Evolutionary conservation across 768 basidiomycete species (phyloP).

Genomic region (Russula sp.): DNA sequence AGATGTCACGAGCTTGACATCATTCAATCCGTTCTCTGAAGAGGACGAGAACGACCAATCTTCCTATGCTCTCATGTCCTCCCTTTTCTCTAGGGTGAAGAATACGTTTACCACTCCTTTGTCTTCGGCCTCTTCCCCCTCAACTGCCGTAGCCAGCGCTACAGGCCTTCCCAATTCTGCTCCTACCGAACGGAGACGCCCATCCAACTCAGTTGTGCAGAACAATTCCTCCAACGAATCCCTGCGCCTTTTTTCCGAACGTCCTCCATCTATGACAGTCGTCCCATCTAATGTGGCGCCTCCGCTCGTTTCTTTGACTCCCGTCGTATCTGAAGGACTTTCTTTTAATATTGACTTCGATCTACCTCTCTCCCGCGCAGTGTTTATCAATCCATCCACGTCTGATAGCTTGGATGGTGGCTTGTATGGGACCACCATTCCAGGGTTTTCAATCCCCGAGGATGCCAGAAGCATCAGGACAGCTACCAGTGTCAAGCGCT

Average conservation of each 20-base stretch:
- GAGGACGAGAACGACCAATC: constrained; percentile 90
- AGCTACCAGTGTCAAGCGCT: constrained; percentile 63
- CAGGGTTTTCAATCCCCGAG: constrained; percentile 89
- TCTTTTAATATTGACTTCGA: constrained; percentile 67
- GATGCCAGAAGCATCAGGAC: constrained; percentile 87
- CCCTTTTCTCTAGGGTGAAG: constrained; percentile 77
- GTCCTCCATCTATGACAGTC: constrained; percentile 55
- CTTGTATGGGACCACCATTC: constrained; percentile 72
- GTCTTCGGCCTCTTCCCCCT: constrained; percentile 46
- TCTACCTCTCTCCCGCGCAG: constrained; percentile 52
- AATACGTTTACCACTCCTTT: constrained; percentile 70
- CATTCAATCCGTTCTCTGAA: constrained; percentile 90
- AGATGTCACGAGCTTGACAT: constrained; percentile 73
- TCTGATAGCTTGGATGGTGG: constrained; percentile 57
- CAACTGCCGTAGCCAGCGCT: constrained; percentile 35
- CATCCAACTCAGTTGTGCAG: constrained; percentile 48
- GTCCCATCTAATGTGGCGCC: constrained; percentile 61
- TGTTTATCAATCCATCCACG: constrained; percentile 49
- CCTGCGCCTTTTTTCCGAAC: constrained; percentile 51
- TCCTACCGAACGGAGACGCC: constrained; percentile 55
- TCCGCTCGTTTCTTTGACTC: constrained; percentile 80
- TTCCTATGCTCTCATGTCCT: constrained; percentile 79
- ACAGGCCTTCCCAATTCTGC: constrained; percentile 35
- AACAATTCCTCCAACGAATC: constrained; percentile 48
- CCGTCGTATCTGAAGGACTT: constrained; percentile 75